Conservation (phyloP, 495 filamentous ascomycete species). For the Penicillium canariense region DNA sequence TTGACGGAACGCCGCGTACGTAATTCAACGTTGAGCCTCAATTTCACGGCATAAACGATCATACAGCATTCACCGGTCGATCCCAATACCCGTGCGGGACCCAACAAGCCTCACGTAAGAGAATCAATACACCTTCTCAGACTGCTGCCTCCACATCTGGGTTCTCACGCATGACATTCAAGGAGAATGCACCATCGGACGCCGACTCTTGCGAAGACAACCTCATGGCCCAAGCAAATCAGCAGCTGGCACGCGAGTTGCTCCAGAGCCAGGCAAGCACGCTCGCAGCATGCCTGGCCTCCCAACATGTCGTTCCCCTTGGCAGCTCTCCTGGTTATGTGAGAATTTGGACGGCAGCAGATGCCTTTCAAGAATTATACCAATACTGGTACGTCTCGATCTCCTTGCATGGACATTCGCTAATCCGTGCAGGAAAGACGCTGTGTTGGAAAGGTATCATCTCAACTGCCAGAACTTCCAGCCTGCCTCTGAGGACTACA, state of each 20-base stretch:
- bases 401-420: background rate
- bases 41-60: background rate
- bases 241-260: background rate
- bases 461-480: background rate
- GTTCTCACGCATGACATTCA: background rate
- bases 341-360: background rate
- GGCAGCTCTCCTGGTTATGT: background rate
- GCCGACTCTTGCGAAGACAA: background rate
- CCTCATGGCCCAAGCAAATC: background rate
- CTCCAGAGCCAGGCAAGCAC: background rate
- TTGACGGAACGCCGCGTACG: background rate
- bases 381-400: background rate
- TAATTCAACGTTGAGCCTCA: background rate
- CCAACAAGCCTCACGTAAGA: background rate
- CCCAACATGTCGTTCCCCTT: background rate
- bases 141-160: background rate
- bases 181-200: background rate
- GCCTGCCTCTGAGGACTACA: background rate
- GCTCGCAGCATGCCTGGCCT: too few species aligned
- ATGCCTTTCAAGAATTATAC: background rate
- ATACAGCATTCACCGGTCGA: background rate
- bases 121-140: background rate
- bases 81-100: too few species aligned
- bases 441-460: background rate
- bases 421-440: background rate